Base-by-base conservation (phyloP, 805 yeast species). In the Maudiozyma bulderi region DNA sequence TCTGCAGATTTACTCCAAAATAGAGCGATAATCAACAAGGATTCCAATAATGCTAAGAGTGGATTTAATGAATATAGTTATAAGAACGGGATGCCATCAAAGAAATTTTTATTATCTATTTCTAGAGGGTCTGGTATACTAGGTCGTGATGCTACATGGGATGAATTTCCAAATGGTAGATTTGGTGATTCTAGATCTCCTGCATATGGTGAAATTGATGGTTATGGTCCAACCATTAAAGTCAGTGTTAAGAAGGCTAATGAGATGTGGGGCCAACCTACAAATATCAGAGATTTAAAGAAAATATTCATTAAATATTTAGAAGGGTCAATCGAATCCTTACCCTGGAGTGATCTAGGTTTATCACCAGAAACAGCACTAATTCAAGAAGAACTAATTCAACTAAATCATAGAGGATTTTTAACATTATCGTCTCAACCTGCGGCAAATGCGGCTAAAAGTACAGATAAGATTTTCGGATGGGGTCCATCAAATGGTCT, bases 201-300 rank as follows among this genome's bases (percentile, higher is more conserved):
- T 15, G 98, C 98, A 1, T 91, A 86, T 67, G 99, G 98, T 72
- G 97, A 91, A 69, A 87, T 91, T 58, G 97, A 90, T 65, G 98
- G 98, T 32, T 93, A 91, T 65, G 98, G 98, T 2, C 96, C 97
- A 0, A 79, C 85, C 2, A 76, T 93, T 58, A 90, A 90, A 60
- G 81, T 87, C 5, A 76, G 83, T 7, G 75, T 81, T 10, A 73
- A 76, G 37, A 78, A 75, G 59, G 95, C 95, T 0, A 71, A 75
- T 45, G 78, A 77, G 47, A 71, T 80, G 15, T 90, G 97, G 96
- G 96, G 95, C 0, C 70, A 73, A 47, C 96, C 96, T 5, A 76
- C 71, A 33, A 71, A 73, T 11, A 54, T 69, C 3, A 60, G 68
- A 5, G 96, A 89, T 61, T 66, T 90, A 44, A 73, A 84, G 10